Evolutionary conservation across 164 flowering plant species (phyloP), one percentile per base, ranked within the genome.

Genomic region (Kalanchoe fedtschenkoi): DNA sequence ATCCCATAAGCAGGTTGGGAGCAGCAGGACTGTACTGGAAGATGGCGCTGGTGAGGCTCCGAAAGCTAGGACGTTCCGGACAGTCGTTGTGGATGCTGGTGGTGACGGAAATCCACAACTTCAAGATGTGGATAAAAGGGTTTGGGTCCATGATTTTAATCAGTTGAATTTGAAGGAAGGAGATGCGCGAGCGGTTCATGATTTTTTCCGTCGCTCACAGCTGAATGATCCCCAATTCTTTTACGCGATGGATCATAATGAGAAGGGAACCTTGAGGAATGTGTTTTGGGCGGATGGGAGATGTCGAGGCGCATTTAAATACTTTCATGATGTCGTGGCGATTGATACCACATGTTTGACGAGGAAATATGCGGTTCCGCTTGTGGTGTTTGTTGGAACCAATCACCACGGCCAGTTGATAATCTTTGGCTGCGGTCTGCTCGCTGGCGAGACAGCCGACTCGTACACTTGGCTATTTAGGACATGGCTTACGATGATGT

Each of bases 281-380:
- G 69, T 81, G 34, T 77, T 83, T 58, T 83, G 88, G 88, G 67
- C 68, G 3, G 78, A 77, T 71, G 76, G 77, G 21, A 74, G 81
- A 68, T 67, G 79, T 16, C 75, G 83, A 60, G 72, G 65, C 62
- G 75, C 79, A 28, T 81, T 75, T 66, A 17, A 60, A 28, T 73
- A 76, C 58, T 83, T 83, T 58, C 65, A 82, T 38, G 88, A 83
- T 74, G 83, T 81, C 10, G 72, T 83, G 33, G 59, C 68, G 19
- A 35, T 83, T 65, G 85, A 83, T 64, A 71, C 75, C 17, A 69
- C 77, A 26, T 79, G 71, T 59, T 65, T 83, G 65, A 34, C 75
- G 34, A 61, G 69, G 33, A 74, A 71, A 34, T 73, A 69, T 66
- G 79, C 74, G 43, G 68, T 77, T 13, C 83, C 83, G 2, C 61